Evolutionary conservation across 1,284 basidiomycete genomes (phyloP).

Genomic region (Apiotrichum montevideense): DNA sequence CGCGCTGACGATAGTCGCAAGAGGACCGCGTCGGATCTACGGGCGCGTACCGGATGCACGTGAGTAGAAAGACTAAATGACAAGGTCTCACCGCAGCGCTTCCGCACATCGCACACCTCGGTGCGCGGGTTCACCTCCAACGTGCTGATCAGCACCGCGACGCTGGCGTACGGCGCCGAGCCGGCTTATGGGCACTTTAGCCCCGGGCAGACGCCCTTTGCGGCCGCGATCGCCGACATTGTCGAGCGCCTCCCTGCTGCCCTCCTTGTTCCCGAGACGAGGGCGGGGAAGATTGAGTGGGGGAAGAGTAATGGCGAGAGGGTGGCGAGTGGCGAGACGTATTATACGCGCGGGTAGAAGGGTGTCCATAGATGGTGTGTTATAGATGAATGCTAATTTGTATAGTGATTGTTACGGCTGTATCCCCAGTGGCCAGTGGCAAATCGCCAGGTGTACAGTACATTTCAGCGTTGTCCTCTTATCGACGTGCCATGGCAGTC

Average conservation of each 20-base stretch:
- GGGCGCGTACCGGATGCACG: slow-evolving; percentile 53
- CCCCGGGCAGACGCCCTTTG: slow-evolving; percentile 44
- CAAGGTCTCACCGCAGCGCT: slow-evolving; percentile 53
- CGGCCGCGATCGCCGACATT: slow-evolving; percentile 26
- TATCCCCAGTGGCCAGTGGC: no score
- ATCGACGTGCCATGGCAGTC: no score
- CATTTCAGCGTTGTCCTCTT: no score
- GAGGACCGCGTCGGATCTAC: slow-evolving; percentile 47
- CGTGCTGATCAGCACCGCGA: slow-evolving; percentile 64
- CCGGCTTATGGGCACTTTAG: slow-evolving; percentile 55
- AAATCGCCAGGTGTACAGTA: no score
- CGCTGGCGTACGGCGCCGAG: slow-evolving; percentile 53
- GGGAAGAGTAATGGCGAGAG: slow-evolving; percentile 2
- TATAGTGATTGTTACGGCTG: no score
- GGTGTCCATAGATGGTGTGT: neutral
- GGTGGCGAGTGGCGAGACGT: slow-evolving; percentile 8
- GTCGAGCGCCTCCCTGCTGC: slow-evolving; percentile 30
- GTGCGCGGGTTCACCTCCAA: slow-evolving; percentile 77
- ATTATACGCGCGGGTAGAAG: neutral
- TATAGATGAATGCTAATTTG: no score
- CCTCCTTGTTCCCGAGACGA: slow-evolving; percentile 10
- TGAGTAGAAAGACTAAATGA: slow-evolving; percentile 9
- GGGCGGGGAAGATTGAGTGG: slow-evolving; percentile 10
- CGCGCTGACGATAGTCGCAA: slow-evolving; percentile 24
- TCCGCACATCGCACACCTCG: slow-evolving; percentile 65